These are phyloP conservation scores for Alternaria incomplexa DNA, from an alignment of 2,329 filamentous ascomycete species.

Conservation along the genomic window DNA sequence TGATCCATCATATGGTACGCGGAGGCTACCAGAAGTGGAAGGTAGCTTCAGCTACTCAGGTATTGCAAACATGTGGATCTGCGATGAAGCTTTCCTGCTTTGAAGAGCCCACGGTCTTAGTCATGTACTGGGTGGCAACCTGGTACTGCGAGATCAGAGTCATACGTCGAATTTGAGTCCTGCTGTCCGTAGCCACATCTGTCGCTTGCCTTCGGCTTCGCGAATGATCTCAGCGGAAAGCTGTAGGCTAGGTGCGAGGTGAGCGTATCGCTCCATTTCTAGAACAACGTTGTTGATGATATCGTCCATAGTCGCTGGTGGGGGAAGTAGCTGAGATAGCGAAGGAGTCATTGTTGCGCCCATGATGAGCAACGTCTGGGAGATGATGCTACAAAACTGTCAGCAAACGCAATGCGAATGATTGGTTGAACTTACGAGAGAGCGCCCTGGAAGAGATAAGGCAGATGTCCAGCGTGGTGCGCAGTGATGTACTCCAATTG, in stretches of 20 bases:
- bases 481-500: slow-evolving; percentile 80
- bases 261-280: slow-evolving; percentile 76
- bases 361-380: slow-evolving; percentile 82
- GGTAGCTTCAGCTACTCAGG: neutral
- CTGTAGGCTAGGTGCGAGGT: slow-evolving; percentile 76
- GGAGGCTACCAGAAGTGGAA: slow-evolving; percentile 2
- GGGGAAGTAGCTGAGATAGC: slow-evolving; percentile 69
- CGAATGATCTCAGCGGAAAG: slow-evolving; percentile 81
- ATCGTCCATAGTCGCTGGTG: slow-evolving; percentile 66
- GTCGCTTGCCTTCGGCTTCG: slow-evolving; percentile 74
- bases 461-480: slow-evolving; percentile 82
- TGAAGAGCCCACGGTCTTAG: neutral
- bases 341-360: slow-evolving; percentile 81
- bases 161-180: slow-evolving; percentile 48
- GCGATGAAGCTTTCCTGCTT: neutral
- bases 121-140: neutral
- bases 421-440: slow-evolving; percentile 55
- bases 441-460: slow-evolving; percentile 85
- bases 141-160: neutral
- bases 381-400: slow-evolving; percentile 69
- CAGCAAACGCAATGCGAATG: slow-evolving; percentile 9
- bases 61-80: neutral
- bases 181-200: slow-evolving; percentile 60
- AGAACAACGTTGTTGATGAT: slow-evolving; percentile 79
- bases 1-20: neutral